Percentiles rank a stretch among this genome's conserved stretches.
Conservation (phyloP, 192 early-diverging fungal genomes). For the Dissophora globulifera region DNA sequence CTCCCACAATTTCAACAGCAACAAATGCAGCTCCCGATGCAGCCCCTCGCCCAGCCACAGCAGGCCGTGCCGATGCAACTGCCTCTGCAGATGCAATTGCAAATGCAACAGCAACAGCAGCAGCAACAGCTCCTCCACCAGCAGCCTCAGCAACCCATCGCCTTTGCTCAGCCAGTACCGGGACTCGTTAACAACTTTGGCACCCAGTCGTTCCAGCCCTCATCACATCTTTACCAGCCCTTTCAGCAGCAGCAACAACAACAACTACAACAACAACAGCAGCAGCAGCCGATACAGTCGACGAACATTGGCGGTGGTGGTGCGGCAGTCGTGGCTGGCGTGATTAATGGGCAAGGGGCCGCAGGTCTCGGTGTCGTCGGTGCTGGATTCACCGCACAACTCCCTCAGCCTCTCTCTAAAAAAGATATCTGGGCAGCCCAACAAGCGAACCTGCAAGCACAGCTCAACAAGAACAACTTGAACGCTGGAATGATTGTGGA, state of each 20-base stretch:
- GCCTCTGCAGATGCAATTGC: conserved; percentile 6
- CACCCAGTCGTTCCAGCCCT: not conserved
- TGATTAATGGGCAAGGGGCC: not conserved
- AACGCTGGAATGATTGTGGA: conserved; percentile 14
- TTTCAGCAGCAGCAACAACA: not conserved
- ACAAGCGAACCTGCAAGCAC: conserved; percentile 12
- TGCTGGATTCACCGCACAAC: not conserved
- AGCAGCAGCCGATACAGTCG: not conserved
- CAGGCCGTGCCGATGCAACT: conserved; percentile 16
- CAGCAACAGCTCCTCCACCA: conserved; percentile 3
- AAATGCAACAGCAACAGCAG: conserved; percentile 15
- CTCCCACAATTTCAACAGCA: conserved; percentile 4
- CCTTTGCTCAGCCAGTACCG: conserved; percentile 3
- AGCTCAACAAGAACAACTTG: conserved; percentile 16
- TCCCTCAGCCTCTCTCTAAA: not conserved
- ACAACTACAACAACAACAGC: not conserved
- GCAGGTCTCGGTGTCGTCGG: not conserved
- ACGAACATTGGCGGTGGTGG: not conserved
- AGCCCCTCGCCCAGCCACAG: not conserved
- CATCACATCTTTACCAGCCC: not conserved
- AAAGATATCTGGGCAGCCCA: conserved; percentile 25
- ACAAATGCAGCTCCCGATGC: conserved; percentile 8
- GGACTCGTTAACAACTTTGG: conserved; percentile 1
- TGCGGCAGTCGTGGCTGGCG: not conserved
- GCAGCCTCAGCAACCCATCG: conserved; percentile 5